Percentiles rank a stretch among this genome's conserved stretches.
Conservation (phyloP, 805 yeast genomes). For the Metschnikowia corniflorae region DNA sequence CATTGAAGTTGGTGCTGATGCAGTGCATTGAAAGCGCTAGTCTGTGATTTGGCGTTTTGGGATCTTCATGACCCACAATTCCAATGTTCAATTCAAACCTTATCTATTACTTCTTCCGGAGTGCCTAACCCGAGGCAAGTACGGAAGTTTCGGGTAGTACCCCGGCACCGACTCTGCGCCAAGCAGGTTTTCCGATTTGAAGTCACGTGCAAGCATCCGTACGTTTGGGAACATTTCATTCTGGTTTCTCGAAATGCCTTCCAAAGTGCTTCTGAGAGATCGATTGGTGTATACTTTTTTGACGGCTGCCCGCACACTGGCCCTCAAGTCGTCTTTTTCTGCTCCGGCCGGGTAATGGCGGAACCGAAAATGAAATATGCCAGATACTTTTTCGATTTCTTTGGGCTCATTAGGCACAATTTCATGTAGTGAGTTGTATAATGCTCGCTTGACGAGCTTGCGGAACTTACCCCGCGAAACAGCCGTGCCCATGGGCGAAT, state of each 20-base stretch:
- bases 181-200: conserved; percentile 11
- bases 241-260: conserved; percentile 3
- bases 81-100: not conserved
- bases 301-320: conserved; percentile 9
- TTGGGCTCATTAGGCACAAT: conserved; percentile 5
- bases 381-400: conserved; percentile 12
- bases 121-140: not conserved
- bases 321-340: conserved; percentile 4
- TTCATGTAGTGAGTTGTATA: conserved; percentile 11
- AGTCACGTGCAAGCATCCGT: conserved; percentile 6
- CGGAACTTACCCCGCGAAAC: conserved; percentile 27
- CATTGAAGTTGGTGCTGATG: no score
- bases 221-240: conserved; percentile 1
- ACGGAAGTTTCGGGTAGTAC: conserved; percentile 18
- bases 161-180: conserved; percentile 14
- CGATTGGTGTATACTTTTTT: conserved; percentile 8
- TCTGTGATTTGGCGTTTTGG: no score
- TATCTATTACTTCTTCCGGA: not conserved
- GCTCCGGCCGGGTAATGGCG: conserved; percentile 6
- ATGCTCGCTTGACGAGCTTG: conserved; percentile 32
- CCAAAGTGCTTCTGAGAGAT: not conserved
- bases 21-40: no score
- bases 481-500: conserved; percentile 33
- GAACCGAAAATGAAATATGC: conserved; percentile 15
- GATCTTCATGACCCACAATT: no score